Evolutionary conservation across 306 rosid genomes (phyloP), one percentile per base, ranked within the genome.

Genomic region (Inga oerstediana): DNA sequence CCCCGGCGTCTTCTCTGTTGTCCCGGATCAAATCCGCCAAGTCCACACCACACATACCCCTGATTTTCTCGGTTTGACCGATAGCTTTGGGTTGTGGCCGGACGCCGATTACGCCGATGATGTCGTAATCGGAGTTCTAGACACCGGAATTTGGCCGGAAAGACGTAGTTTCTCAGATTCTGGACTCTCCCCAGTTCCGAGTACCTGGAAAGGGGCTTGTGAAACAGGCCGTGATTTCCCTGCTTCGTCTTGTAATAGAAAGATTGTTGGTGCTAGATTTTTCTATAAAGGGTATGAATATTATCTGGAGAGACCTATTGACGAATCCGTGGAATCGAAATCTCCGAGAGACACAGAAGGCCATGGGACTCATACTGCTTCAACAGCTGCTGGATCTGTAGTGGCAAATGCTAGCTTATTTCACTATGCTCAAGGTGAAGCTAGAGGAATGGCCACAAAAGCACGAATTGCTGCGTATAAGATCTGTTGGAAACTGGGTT

Each of bases 61-160:
- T 16, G 37, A 30, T 37, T 93, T 96, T 85, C 84, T 96, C 1
- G 94, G 94, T 51, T 88, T 96, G 30, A 88, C 88, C 32, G 92
- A 91, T 2, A 14, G 46, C 71, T 85, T 74, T 62, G 97, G 97
- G 0, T 8, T 96, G 27, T 96, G 97, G 98, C 88, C 92, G 0
- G 44, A 86, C 74, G 82, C 94, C 10, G 80, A 87, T 15, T 91
- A 85, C 77, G 97, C 93, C 0, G 91, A 88, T 0, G 98, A 96
- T 41, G 92, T 96, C 64, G 77, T 93, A 22, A 20, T 96, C 72
- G 97, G 97, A 2, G 88, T 96, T 19, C 83, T 93, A 0, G 98
- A 96, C 77, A 96, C 97, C 72, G 97, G 97, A 4, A 90, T 96
- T 35, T 96, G 98, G 99, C 99, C 97, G 0, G 99, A 93, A 51